Percentiles rank a stretch among this genome's conserved stretches.
Evolutionary conservation across 2,329 filamentous ascomycete genomes (phyloP).

Genomic region (Verticillium nonalfalfae): DNA sequence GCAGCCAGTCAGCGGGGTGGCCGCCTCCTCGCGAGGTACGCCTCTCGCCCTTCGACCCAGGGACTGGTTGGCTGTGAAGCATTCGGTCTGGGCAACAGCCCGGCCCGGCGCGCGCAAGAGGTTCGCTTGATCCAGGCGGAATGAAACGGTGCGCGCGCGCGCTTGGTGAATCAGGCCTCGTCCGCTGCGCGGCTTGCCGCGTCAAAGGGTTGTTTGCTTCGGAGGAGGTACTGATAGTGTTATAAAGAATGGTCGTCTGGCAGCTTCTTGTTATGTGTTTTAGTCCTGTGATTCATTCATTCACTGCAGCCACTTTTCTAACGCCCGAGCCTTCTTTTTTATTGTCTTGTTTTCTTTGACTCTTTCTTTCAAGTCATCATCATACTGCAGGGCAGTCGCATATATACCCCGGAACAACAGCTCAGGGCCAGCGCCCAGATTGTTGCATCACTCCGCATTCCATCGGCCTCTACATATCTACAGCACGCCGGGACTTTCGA

Average conservation of each 20-base stretch:
- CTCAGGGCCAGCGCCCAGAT: not conserved
- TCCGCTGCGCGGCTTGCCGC: not conserved
- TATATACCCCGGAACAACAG: not conserved
- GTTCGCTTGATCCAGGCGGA: not conserved
- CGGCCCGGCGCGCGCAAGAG: not conserved
- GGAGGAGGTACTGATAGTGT: not conserved
- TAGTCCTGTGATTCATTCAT: not conserved
- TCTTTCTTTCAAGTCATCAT: not conserved
- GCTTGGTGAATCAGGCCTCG: constrained; percentile 2
- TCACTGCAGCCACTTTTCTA: not conserved
- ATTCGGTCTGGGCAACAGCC: not conserved
- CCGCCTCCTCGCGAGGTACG: not conserved
- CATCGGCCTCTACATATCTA: not conserved
- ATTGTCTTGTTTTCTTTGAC: no score
- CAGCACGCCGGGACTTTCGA: not conserved
- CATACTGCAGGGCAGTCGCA: not conserved
- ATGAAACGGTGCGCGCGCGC: not conserved
- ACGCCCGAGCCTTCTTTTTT: not conserved
- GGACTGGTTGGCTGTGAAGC: not conserved
- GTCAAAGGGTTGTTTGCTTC: not conserved
- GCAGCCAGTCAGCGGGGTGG: constrained; percentile 2
- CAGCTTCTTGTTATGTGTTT: not conserved
- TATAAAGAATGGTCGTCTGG: constrained; percentile 3
- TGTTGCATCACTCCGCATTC: constrained; percentile 2
- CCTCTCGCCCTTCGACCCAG: not conserved